Conservation (phyloP, 176 grass and related monocot genomes). For the Aegilops umbellulata region DNA sequence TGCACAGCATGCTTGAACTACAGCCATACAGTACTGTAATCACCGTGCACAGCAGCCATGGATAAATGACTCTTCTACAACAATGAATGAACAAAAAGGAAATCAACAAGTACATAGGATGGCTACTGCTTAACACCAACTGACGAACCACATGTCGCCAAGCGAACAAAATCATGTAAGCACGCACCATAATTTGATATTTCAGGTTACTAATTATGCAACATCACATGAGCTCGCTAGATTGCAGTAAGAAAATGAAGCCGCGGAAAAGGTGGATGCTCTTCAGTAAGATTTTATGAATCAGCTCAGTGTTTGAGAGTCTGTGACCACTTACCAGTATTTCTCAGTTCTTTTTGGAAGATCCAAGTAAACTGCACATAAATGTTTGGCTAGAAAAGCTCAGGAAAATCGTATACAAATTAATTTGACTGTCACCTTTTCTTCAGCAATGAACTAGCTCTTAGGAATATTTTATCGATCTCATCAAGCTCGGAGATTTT, state of each 20-base stretch:
- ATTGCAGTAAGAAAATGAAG: not conserved
- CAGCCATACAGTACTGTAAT: not conserved
- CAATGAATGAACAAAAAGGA: not conserved
- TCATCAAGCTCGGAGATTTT: slow-evolving; percentile 83
- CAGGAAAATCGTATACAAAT: not conserved
- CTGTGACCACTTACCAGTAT: not conserved
- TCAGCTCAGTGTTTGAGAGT: not conserved
- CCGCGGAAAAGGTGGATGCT: not conserved
- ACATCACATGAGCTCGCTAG: not conserved
- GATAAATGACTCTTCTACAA: not conserved
- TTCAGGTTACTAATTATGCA: not conserved
- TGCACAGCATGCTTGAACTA: not conserved
- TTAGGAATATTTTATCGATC: slow-evolving; percentile 93
- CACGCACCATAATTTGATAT: not conserved
- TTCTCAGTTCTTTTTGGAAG: not conserved
- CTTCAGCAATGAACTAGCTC: slow-evolving; percentile 90
- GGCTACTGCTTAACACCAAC: not conserved
- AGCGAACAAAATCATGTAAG: not conserved
- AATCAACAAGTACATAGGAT: not conserved
- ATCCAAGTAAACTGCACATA: not conserved
- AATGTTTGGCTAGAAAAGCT: not conserved
- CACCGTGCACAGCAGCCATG: not conserved
- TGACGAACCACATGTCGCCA: not conserved
- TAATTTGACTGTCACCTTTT: slow-evolving; percentile 45
- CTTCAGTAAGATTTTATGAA: not conserved